Base-by-base conservation (phyloP, 331 rosid genomes). In the Phaseolus coccineus region DNA sequence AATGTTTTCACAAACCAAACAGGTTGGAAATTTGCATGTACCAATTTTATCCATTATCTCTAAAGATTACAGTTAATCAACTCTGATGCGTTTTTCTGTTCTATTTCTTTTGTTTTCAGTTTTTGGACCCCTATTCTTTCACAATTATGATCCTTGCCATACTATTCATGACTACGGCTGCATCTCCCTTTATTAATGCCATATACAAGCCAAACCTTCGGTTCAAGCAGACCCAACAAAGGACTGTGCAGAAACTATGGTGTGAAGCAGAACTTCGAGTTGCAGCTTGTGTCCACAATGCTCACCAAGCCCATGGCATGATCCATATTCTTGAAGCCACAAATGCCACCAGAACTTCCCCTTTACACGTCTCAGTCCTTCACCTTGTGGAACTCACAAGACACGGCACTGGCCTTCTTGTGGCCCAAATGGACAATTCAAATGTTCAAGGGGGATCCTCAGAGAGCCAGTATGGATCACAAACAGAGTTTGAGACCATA, bases 201-300 rank as follows among this genome's bases (percentile, higher is more conserved):
- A 77, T 85, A 12, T 87, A 88, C 89, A 85, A 83, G 63, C 80
- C 87, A n/a, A 82, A 28, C 6, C 62, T 61, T 7, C 46, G 71
- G 9, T 80, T 73, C 1, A 52, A 58, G 73, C 76, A 66, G 3
- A 67, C 71, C 13, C 84, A 71, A 10, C 73, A 65, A 50, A 76
- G 80, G 51, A 77, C 77, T 5, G 53, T 84, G 15, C 57, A 81
- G 15, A 84, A 74, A 52, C 19, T 55, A 58, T 72, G 76, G 55
- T 2, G 4, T 2, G 77, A 81, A 47, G 63, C 61, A 1, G 87
- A 77, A 28, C 77, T 84, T 44, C 55, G 85, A 71, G 37, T 84
- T 8, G 57, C 73, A 1, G 62, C 56, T 1, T 84, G 83, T 40
- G 64, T 72, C 63, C 83, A 84, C n/a, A 77, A 74, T 51, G 25